phyloP scores from a whole-genome alignment of 768 basidiomycete genomes.

The Tylopilus subfusipes region DNA sequence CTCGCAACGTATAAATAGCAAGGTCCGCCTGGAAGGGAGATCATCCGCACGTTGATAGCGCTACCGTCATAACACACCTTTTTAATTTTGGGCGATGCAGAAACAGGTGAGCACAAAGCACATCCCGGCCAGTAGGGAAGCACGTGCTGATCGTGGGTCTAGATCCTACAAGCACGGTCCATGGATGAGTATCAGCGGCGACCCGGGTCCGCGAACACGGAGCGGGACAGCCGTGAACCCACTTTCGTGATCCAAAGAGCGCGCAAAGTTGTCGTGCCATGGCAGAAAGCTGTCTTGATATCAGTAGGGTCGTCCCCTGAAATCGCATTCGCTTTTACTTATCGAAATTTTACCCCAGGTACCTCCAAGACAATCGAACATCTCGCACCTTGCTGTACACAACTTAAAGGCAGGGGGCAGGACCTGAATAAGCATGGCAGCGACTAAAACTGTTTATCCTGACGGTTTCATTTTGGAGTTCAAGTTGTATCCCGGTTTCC shows the following conservation, averaged over 20 bases:
- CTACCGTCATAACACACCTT: slow-evolving; percentile 23
- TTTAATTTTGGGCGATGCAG: slow-evolving; percentile 24
- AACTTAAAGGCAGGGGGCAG: slow-evolving; percentile 17
- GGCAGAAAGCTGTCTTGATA: slow-evolving; percentile 22
- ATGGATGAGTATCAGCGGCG: slow-evolving; percentile 12
- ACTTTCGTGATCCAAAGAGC: slow-evolving; percentile 26
- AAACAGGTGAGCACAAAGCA: slow-evolving; percentile 14
- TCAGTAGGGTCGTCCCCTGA: slow-evolving; percentile 10
- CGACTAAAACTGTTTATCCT: not conserved
- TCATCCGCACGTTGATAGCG: slow-evolving; percentile 11
- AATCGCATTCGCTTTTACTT: slow-evolving; percentile 1
- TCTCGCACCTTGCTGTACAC: slow-evolving; percentile 13
- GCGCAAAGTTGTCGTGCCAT: slow-evolving; percentile 15
- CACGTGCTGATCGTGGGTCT: slow-evolving; percentile 24
- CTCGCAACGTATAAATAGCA: slow-evolving; percentile 16
- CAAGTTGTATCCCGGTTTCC: not conserved
- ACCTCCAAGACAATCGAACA: slow-evolving; percentile 18
- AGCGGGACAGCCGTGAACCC: slow-evolving; percentile 5
- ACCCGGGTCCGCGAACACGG: slow-evolving; percentile 1
- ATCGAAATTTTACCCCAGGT: slow-evolving; percentile 23
- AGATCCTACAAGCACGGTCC: slow-evolving; percentile 17
- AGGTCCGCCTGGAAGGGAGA: slow-evolving; percentile 4
- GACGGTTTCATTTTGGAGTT: slow-evolving; percentile 9
- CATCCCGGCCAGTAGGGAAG: slow-evolving; percentile 17
- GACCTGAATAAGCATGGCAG: slow-evolving; percentile 11